Evolutionary conservation across 177 flowering plant species (phyloP), one percentile per base, ranked within the genome.

Genomic region (Vitis hybrid): DNA sequence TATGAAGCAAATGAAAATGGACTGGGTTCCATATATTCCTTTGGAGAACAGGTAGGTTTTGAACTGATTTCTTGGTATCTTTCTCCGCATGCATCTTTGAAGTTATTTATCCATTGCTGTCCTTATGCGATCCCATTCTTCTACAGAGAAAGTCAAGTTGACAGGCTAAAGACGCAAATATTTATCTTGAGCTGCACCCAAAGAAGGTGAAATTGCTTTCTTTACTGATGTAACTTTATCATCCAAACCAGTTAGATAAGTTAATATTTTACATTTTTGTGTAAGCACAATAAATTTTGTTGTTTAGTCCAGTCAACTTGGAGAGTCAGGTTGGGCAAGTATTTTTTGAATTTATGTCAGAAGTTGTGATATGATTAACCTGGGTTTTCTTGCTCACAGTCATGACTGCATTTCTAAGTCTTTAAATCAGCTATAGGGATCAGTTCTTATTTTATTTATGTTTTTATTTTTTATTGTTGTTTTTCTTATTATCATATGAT

Each of bases 1-100:
- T 24, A 89, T 90, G 95, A 90, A 85, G 73, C 81, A 84, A 62
- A 90, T 90, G 95, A 89, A 96, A 81, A 94, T 96, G 98, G 99
- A 85, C 61, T 96, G 99, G 99, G 86, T 91, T 73, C 99, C 99
- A 11, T 96, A 94, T 79, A 80, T 96, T 53, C 99, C 99, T 44
- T 78, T 94, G 55, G 97, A 89, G 66, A 75, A 87, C 9, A 88
- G 99, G 99, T 89, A 77, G 59, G 18, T 28, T 67, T 53, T 68
- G 50, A 60, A 49, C 19, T 49, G 18, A 55, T 66, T 50, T 28
- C n/a, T 51, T n/a, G 33, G 17, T 12, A 50, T 44, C 19, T 56
- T 47, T 44, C 17, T 19, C 58, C 24, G 11, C 14, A 15, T 8
- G 44, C 19, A 33, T 38, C 3, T 8, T 68, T 15, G 47, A 2